Evolutionary conservation across 129 eudicot species (phyloP).

Genomic region (Sambucus nigra): DNA sequence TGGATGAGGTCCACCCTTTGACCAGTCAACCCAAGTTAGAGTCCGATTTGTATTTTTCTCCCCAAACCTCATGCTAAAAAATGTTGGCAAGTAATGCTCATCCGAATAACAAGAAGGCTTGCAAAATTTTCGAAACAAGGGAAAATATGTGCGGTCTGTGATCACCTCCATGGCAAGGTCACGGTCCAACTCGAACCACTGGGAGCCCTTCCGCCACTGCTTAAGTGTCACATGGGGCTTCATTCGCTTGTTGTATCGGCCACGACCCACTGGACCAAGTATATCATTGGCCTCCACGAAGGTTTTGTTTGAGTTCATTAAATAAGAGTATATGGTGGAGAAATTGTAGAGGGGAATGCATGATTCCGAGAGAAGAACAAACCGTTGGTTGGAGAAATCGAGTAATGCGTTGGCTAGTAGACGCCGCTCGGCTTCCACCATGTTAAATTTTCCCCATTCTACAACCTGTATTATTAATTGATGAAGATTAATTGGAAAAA

Average conservation of each 20-base stretch:
- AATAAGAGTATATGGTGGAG: constrained; percentile 1
- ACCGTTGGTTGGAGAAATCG: not conserved
- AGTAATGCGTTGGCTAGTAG: constrained; percentile 3
- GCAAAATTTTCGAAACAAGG: not conserved
- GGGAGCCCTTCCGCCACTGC: constrained; percentile 8
- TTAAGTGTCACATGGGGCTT: not conserved
- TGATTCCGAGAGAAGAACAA: constrained; percentile 7
- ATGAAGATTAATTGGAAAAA: not conserved
- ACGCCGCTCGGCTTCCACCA: constrained; percentile 7
- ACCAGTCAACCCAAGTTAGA: constrained; percentile 6
- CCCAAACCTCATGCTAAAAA: not conserved
- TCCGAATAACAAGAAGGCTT: not conserved
- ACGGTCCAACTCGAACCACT: not conserved
- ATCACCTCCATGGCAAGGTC: constrained; percentile 3
- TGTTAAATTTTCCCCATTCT: not conserved
- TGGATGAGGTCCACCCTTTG: constrained; percentile 1
- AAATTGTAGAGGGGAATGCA: constrained; percentile 10
- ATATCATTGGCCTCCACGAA: not conserved
- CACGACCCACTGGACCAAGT: not conserved
- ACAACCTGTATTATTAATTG: not conserved
- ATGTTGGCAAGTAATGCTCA: constrained; percentile 2
- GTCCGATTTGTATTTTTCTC: constrained; percentile 2
- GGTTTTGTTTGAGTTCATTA: not conserved
- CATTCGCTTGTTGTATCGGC: not conserved
- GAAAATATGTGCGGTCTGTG: not conserved